Base-by-base conservation (phyloP, 345 rosid genomes). In the Mercurialis annua region DNA sequence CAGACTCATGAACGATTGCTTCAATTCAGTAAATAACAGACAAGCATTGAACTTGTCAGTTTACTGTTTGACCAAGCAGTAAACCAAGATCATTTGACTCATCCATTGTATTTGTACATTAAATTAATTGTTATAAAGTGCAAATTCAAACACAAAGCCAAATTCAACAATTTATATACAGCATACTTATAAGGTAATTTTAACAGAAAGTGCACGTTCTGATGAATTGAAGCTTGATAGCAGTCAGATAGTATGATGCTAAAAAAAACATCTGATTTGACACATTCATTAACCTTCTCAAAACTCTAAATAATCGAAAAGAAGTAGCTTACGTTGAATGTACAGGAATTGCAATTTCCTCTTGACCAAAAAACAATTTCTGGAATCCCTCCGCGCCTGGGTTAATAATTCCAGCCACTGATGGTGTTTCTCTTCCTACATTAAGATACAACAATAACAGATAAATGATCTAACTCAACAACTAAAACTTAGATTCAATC, bases 331-430 rank as follows among this genome's bases (percentile, higher is more conserved):
- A 93, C 98, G 87, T 68, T 24, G 96, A 87, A 76, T 90, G 98
- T 20, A 90, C 98, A 17, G 98, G 95, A 75, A 93, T 93, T 20
- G 98, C 98, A 38, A 93, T 93, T 84, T 93, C 98, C 82, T 93
- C 98, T 56, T 89, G 98, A 52, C 98, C 98, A n/a, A 93, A 93
- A 73, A 93, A 90, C 44, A 93, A 88, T 78, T 93, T 93, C 76
- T 90, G 98, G 80, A 93, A 93, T 67, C 98, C 98, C 80, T 93
- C 98, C 0, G 97, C 68, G 44, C 98, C 96, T 6, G 98, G 98
- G 70, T 86, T 87, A 59, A 93, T 87, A 62, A 93, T 86, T 70
- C 98, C 98, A 68, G 97, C 97, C 76, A 93, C 98, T 15, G 97
- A 93, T 57, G 97, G 98, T 31, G 91, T 89, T 81, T 90, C 98